Evolutionary conservation across 805 yeast species (phyloP), one percentile per base, ranked within the genome.

Genomic region (Komagataella populi): DNA sequence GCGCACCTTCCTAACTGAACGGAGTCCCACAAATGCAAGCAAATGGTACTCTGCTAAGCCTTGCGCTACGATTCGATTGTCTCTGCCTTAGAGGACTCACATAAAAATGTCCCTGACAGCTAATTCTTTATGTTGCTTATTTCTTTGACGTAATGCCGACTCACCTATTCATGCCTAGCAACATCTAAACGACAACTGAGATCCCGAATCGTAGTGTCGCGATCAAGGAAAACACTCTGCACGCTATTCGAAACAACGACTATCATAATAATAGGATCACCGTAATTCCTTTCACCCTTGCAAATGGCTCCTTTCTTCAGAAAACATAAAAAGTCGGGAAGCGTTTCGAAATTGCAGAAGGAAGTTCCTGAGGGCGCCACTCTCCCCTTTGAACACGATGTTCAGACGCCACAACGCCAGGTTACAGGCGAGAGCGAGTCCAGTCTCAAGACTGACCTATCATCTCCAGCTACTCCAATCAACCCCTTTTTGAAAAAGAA

Each of bases 281-380:
- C 23, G 14, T 20, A 46, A 17, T 12, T 46, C 24, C 48, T 10
- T 23, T 7, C 14, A 7, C 16, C 16, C 12, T 23, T 16, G 8
- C 20, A 18, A 43, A 48, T 48, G 50, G 47, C 47, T 14, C 50
- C 50, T 23, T 48, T 48, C 23, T 48, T 48, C 45, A 22, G 39
- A 39, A 48, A 48, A 22, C n/a, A 23, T 22, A 23, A 23, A 16
- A 48, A 48, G 44, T 30, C 39, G 5, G 39, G n/a, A 30, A 30
- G 39, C 14, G 14, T 5, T 30, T 30, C 39, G n/a, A 44, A 44
- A 10, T 44, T 16, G 10, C 20, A 44, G 6, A 44, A 44, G 46
- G 23, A 44, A 4, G n/a, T 2, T 44, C 14, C 46, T 20, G 46
- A 44, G 20, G 16, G 6, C 46, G 14, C 14, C 39, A 30, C 10